Evolutionary conservation across 768 basidiomycete genomes (phyloP), one percentile per base, ranked within the genome.

Genomic region (Coprinopsis marcescibilis): DNA sequence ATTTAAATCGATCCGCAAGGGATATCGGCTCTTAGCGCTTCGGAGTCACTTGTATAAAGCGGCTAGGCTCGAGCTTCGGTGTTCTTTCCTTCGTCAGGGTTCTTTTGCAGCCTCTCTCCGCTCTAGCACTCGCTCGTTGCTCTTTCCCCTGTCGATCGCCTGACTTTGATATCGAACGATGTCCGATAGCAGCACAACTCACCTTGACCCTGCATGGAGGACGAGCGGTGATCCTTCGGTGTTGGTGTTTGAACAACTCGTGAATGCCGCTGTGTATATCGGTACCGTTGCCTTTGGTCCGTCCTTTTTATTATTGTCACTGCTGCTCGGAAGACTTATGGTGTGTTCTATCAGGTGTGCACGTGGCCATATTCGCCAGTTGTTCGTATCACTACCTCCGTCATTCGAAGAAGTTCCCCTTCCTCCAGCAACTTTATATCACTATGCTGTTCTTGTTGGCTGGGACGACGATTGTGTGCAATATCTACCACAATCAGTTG

Each of bases 231-330:
- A 14, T 2, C 30, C 43, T 14, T 14, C 12, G 21, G 6, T 45
- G 29, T 10, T 45, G 29, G 29, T 24, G 13, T 33, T 45, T 33
- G 43, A 45, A 23, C 43, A 33, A 33, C 14, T 35, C 43, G 32
- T 45, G 2, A 15, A 45, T 34, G 43, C 43, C 11, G 43, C 43
- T 20, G 43, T 45, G 17, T 34, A 33, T 20, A 21, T 45, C 14
- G 43, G 43, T 27, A 23, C 43, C n/a, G 32, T 45, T 5, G 43
- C 43, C 6, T 45, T 45, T 33, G 43, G 43, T 45, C 7, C 5
- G 43, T 45, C 17, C 17, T 30, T 20, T 12, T 30, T 26, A 11
- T 11, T 15, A n/a, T 43, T 12, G 11, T 17, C 24, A n/a, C 6
- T 2, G 15, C 2, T 3, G 14, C 4, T 23, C 43, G 15, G 19